phyloP scores from a whole-genome alignment of 768 basidiomycete species.

The Suillus subalutaceus region DNA sequence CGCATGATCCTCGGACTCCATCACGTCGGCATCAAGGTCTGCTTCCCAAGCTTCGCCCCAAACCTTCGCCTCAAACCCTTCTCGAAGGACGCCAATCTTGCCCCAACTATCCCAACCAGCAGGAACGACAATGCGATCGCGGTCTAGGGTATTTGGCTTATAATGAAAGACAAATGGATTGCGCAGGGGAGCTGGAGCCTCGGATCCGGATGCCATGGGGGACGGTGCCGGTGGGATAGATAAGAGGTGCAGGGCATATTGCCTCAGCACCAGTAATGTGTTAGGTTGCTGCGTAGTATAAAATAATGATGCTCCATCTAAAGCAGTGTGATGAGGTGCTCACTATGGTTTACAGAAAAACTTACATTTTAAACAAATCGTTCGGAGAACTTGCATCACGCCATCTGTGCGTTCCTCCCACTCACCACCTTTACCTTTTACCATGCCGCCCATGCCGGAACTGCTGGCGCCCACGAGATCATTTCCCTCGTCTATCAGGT shows the following conservation, averaged over 20 bases:
- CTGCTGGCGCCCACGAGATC: conserved; percentile 70
- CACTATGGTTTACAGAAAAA: conserved; percentile 13
- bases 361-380: conserved; percentile 91
- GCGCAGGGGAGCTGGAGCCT: conserved; percentile 53
- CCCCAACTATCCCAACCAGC: conserved; percentile 99
- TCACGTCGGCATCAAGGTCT: conserved; percentile 57
- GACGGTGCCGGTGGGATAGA: conserved; percentile 67
- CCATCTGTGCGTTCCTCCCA: conserved; percentile 97
- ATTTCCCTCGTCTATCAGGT: conserved; percentile 83
- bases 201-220: conserved; percentile 32
- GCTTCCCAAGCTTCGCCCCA: conserved; percentile 83
- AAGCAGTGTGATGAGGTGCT: conserved; percentile 6
- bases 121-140: conserved; percentile 90
- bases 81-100: conserved; percentile 87
- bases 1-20: conserved; percentile 40
- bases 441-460: conserved; percentile 87
- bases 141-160: conserved; percentile 89
- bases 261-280: conserved; percentile 74
- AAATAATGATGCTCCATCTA: conserved; percentile 91
- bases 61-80: conserved; percentile 84
- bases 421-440: conserved; percentile 87
- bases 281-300: conserved; percentile 85
- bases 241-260: conserved; percentile 76
- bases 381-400: conserved; percentile 92
- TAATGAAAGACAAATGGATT: conserved; percentile 87